Conservation (phyloP, 805 yeast species). For the Osmozyma mogii region DNA sequence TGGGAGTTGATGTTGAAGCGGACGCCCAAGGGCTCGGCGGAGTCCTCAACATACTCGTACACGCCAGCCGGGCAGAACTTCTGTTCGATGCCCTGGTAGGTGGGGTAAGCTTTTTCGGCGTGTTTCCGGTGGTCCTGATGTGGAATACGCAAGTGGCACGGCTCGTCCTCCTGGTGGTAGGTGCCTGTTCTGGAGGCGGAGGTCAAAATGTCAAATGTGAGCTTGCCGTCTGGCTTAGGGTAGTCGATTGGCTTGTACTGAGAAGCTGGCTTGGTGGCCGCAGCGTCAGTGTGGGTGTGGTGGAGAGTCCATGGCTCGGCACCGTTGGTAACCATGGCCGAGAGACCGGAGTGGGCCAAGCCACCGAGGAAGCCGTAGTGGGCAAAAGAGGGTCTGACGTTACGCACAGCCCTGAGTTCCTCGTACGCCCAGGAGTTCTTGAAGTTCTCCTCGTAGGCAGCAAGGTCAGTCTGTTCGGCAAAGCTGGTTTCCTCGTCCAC, state of each 20-base stretch:
- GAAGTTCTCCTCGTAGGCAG: conserved; percentile 54
- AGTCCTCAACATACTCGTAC: conserved; percentile 83
- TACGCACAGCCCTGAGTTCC: conserved; percentile 79
- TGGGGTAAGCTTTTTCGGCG: conserved; percentile 61
- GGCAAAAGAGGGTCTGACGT: conserved; percentile 87
- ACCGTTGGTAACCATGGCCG: conserved; percentile 73
- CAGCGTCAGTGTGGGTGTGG: conserved; percentile 64
- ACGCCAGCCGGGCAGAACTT: conserved; percentile 99
- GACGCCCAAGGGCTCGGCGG: conserved; percentile 49
- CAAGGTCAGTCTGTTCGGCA: conserved; percentile 39
- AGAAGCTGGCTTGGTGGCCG: conserved; percentile 59
- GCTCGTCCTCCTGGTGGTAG: conserved; percentile 89
- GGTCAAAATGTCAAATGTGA: conserved; percentile 86
- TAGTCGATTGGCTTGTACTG: conserved; percentile 67
- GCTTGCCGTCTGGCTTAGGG: conserved; percentile 92
- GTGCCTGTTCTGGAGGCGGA: conserved; percentile 97
- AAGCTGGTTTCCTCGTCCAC: conserved; percentile 36
- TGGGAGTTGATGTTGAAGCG: conserved; percentile 91
- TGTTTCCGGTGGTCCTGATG: conserved; percentile 60
- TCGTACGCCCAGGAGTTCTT: conserved; percentile 78
- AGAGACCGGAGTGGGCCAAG: conserved; percentile 72
- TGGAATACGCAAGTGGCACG: conserved; percentile 67
- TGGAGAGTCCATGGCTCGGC: conserved; percentile 81
- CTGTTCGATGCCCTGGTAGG: conserved; percentile 79
- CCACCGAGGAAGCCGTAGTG: conserved; percentile 69